Evolutionary conservation across 768 basidiomycete genomes (phyloP), one percentile per base, ranked within the genome.

Genomic region (Erythrobasidium yunnanense): DNA sequence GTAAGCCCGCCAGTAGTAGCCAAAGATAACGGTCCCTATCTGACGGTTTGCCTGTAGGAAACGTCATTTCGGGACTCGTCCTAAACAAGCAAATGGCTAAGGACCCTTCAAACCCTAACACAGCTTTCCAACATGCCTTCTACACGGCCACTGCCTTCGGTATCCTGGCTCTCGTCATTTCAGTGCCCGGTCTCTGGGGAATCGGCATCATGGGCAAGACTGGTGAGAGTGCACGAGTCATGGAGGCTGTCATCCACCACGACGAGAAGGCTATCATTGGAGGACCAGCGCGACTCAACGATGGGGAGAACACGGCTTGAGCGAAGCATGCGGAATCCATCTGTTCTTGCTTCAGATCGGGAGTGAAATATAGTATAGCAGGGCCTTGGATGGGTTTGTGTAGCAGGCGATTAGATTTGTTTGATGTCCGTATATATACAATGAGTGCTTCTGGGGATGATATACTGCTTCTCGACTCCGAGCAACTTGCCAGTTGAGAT

Each of bases 121-220:
- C 42, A 18, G 3, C 27, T 38, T 60, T 42, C 57, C 34, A 46
- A 33, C 23, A 49, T 32, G 57, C 34, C 25, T 60, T 60, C 42
- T 60, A 45, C 38, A 8, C 18, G 6, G 57, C 35, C 42, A 45
- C 57, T 4, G 57, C 34, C 2, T 20, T 25, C 22, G 57, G 57
- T 15, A 45, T 45, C 30, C 53, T 65, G 30, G 62, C 62, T 7
- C 23, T 65, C 15, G 3, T 65, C 51, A 50, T 15, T 22, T 46
- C 50, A 22, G 53, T 65, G n/a, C 50, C 47, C n/a, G 62, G 62
- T n/a, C 55, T 65, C n/a, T 51, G 62, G 46, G 30, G 51, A 15
- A 52, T 54, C 20, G 62, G 62, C 29, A 65, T 54, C 45, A n/a
- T 65, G 34, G 46, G 46, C 55, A 51, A 32, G 30, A 65, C 22